These are phyloP conservation scores for Alternaria metachromatica DNA, from an alignment of 2,329 filamentous ascomycete genomes.

Conservation along the genomic window DNA sequence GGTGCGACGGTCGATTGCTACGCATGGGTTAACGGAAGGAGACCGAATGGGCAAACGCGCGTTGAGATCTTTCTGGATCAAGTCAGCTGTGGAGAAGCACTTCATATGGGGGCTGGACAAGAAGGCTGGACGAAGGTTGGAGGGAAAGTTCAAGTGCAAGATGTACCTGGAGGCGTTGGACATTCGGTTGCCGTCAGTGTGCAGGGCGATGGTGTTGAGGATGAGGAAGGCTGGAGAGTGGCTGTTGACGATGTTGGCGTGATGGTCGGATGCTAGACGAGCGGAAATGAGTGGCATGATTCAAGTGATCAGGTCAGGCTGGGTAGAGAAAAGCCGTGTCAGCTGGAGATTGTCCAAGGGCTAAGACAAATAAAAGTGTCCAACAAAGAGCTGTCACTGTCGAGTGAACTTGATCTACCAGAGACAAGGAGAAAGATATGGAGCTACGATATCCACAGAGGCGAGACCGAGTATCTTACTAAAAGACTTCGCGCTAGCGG, in stretches of 20 bases:
- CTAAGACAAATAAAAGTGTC: neutral
- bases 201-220: slow-evolving; percentile 16
- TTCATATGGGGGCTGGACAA: neutral
- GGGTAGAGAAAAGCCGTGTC: neutral
- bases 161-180: slow-evolving; percentile 3
- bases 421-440: neutral
- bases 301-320: neutral
- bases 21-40: slow-evolving; percentile 15
- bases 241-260: slow-evolving; percentile 26
- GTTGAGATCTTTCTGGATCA: slow-evolving; percentile 26
- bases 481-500: neutral
- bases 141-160: slow-evolving; percentile 4
- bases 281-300: neutral
- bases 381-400: neutral
- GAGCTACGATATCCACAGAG: neutral
- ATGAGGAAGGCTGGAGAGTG: slow-evolving; percentile 14
- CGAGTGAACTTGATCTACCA: neutral
- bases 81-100: slow-evolving; percentile 16
- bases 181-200: slow-evolving; percentile 22
- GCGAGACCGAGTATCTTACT: neutral
- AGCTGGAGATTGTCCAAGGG: neutral
- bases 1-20: slow-evolving; percentile 13
- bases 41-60: slow-evolving; percentile 11
- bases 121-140: slow-evolving; percentile 21
- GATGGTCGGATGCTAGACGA: slow-evolving; percentile 11